Base-by-base conservation (phyloP, 2,329 filamentous ascomycete species). In the Claviceps sorghi region DNA sequence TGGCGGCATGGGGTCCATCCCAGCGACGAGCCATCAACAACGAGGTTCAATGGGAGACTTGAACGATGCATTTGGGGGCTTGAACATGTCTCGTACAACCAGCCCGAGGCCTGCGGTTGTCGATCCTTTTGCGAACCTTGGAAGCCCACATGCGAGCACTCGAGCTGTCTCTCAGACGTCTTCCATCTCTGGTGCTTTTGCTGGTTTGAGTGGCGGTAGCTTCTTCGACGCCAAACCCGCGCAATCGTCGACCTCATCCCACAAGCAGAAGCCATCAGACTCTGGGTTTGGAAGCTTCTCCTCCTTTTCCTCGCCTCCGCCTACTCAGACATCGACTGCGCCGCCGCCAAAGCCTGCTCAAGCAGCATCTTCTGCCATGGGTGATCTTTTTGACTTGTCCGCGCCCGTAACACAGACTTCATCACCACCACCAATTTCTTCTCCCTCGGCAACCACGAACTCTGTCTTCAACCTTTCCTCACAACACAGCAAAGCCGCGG, bases 381-480 rank as follows among this genome's bases (percentile, higher is more conserved):
- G 82, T 48, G 88, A 95, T 63, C 75, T 96, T 1, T 91, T 96
- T 62, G 88, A 91, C 63, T 79, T 95, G 58, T 78, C 80, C 7
- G 69, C 78, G 0, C 68, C 79, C 6, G 66, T 72, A 4, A 61
- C 74, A 8, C 65, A 75, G 50, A 68, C 74, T 8, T 75, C 15
- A 65, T 76, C 43, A 59, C 76, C 49, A 56, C 72, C 43, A 59
- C 70, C 55, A 60, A 72, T 45, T 58, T 56, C 65, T 52, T 64
- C 67, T 42, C 62, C 70, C 8, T 67, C 74, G 8, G 67, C 73
- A 58, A 52, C 68, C 36, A 63, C 72, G 46, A 65, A 68, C 62
- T 93, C 87, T 2, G 83, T 88, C 5, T 96, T 96, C 70, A 95
- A 95, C 63, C 79, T 95, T 8, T 88, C 86, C 1, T 61, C 71